phyloP scores from a whole-genome alignment of 2,329 filamentous ascomycete genomes.

The Tolypocladium ophioglossoides region DNA sequence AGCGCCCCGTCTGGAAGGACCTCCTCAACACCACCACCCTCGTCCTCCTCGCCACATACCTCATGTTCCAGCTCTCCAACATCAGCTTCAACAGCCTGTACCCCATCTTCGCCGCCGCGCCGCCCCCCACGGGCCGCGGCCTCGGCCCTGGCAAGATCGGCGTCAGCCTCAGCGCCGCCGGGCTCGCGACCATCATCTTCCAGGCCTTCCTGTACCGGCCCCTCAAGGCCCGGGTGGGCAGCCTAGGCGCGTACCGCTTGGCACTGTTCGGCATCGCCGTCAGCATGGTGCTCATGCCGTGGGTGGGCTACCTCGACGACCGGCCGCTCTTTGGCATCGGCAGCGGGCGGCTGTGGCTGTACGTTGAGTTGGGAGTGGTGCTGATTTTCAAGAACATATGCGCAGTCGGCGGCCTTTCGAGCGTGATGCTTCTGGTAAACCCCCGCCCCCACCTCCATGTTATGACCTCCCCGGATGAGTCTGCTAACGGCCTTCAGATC shows the following conservation, averaged over 20 bases:
- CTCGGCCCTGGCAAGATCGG: constrained; percentile 75
- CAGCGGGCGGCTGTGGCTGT: constrained; percentile 59
- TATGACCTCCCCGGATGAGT: neutral
- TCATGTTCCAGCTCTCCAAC: constrained; percentile 89
- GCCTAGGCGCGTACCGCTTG: constrained; percentile 71
- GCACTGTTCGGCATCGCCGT: constrained; percentile 71
- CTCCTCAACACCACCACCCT: constrained; percentile 74
- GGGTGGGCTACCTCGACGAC: constrained; percentile 66
- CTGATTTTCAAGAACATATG: constrained; percentile 85
- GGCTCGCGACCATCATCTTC: constrained; percentile 77
- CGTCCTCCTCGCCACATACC: constrained; percentile 71
- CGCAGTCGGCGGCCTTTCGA: constrained; percentile 80
- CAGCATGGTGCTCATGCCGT: constrained; percentile 81
- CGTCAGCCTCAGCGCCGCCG: constrained; percentile 73
- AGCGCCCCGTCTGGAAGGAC: constrained; percentile 35
- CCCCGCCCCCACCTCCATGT: too few relatives aligned
- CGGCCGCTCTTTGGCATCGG: constrained; percentile 45
- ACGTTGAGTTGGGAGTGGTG: constrained; percentile 68
- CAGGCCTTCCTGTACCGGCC: constrained; percentile 78
- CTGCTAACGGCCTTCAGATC: constrained; percentile 44
- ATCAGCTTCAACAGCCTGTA: constrained; percentile 94
- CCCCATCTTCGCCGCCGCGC: constrained; percentile 77
- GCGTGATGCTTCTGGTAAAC: constrained; percentile 72
- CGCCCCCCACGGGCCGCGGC: constrained; percentile 64
- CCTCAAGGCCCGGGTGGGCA: constrained; percentile 70